These are phyloP conservation scores for Zasmidium citrigriseum DNA, from an alignment of 2,329 filamentous ascomycete species.

Conservation along the genomic window DNA sequence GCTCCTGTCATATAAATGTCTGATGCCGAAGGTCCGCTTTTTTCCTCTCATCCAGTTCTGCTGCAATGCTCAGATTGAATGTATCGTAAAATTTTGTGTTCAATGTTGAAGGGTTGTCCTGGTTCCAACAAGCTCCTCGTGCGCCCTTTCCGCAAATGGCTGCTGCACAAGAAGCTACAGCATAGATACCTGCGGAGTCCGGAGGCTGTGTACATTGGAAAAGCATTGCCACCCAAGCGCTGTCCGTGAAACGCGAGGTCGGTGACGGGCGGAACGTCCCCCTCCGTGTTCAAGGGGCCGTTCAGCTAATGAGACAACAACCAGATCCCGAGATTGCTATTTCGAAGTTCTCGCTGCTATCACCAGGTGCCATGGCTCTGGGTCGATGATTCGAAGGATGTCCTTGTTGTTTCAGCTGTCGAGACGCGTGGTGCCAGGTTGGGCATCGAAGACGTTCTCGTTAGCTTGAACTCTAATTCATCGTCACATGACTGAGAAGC, in stretches of 20 bases:
- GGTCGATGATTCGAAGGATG: background rate
- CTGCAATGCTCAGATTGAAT: no score
- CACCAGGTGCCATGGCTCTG: background rate
- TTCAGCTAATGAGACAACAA: background rate
- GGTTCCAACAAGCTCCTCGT: no score
- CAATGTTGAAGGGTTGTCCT: no score
- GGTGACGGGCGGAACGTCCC: background rate
- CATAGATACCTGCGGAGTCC: background rate
- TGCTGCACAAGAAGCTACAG: no score
- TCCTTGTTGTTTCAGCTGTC: background rate
- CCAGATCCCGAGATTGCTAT: background rate
- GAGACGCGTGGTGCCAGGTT: background rate
- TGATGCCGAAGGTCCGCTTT: no score
- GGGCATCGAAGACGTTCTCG: background rate
- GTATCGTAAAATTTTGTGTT: no score
- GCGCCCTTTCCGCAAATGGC: no score
- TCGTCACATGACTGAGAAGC: background rate
- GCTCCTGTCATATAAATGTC: no score
- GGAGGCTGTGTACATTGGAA: no score
- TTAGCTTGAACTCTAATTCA: background rate
- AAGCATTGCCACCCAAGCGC: no score
- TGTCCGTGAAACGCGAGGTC: background rate
- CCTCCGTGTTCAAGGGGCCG: no score
- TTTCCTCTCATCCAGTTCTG: no score
- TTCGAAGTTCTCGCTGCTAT: background rate